Conservation (phyloP, 1,284 basidiomycete genomes). For the Amylostereum areolatum region DNA sequence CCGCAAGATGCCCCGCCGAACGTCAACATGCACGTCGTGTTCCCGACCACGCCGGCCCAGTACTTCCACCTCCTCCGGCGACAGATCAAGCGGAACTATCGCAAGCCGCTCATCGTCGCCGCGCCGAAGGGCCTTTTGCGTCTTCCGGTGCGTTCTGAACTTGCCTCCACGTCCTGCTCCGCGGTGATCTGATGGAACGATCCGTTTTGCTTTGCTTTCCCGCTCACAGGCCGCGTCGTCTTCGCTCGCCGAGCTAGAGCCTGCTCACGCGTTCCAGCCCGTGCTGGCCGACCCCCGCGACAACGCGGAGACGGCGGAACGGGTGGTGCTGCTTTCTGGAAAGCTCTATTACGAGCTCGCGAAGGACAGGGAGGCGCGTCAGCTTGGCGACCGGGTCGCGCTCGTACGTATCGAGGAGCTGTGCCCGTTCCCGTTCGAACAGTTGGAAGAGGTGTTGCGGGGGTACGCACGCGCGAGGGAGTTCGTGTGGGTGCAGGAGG, state of each 20-base stretch:
- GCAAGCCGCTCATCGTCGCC: conserved; percentile 80
- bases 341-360: conserved; percentile 85
- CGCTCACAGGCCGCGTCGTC: conserved; percentile 68
- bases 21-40: conserved; percentile 78
- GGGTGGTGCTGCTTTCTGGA: conserved; percentile 64
- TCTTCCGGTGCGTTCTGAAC: conserved; percentile 53
- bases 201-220: too few species aligned
- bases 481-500: conserved; percentile 77
- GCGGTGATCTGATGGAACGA: conserved; percentile 1
- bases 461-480: conserved; percentile 40
- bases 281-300: conserved; percentile 55
- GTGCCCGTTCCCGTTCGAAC: conserved; percentile 75
- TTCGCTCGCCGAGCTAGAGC: conserved; percentile 55
- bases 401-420: conserved; percentile 81
- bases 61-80: conserved; percentile 86
- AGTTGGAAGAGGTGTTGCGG: conserved; percentile 41
- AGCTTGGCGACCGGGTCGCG: conserved; percentile 46
- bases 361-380: conserved; percentile 55
- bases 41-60: conserved; percentile 83
- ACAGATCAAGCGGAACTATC: conserved; percentile 78
- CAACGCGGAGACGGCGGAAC: conserved; percentile 31
- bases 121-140: conserved; percentile 80
- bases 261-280: conserved; percentile 62
- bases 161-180: not conserved
- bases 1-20: conserved; percentile 37